Percentiles rank a stretch among this genome's conserved stretches.
Conservation (phyloP, 352 stramenopile genomes). For the Phytophthora cactorum region DNA sequence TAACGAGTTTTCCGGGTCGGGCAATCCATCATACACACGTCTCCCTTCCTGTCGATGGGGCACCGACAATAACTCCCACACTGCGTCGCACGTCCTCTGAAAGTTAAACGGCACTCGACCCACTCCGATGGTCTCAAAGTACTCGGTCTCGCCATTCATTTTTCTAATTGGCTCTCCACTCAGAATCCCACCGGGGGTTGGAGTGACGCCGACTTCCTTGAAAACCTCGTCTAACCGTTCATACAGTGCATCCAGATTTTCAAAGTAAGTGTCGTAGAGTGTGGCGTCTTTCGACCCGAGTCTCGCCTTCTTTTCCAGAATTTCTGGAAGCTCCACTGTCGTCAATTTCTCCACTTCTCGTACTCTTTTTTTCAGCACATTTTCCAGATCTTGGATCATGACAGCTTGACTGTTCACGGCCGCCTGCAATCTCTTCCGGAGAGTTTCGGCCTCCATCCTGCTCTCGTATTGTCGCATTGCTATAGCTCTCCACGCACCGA, state of each 20-base stretch:
- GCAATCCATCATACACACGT: conserved; percentile 15
- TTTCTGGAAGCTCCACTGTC: conserved; percentile 3
- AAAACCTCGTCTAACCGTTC: conserved; percentile 21
- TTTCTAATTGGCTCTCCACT: conserved; percentile 21
- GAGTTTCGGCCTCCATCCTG: conserved; percentile 25
- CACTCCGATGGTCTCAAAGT: conserved; percentile 30
- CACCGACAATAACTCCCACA: conserved; percentile 29
- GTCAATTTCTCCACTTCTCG: conserved; percentile 18
- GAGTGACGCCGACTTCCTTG: conserved; percentile 5
- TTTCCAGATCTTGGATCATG: conserved; percentile 34
- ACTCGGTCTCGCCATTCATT: conserved; percentile 19
- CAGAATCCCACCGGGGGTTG: conserved; percentile 19
- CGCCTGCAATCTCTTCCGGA: conserved; percentile 12
- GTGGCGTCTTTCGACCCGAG: conserved; percentile 19
- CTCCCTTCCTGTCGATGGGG: conserved; percentile 22
- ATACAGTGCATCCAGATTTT: conserved; percentile 31
- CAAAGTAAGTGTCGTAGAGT: conserved; percentile 36
- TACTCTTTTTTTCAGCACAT: conserved; percentile 19
- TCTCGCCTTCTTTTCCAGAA: conserved; percentile 25
- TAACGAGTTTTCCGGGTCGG: conserved; percentile 39
- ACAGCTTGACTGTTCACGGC: conserved; percentile 26
- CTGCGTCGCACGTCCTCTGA: conserved; percentile 22
- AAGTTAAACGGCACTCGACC: conserved; percentile 22
- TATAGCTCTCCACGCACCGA: conserved; percentile 27
- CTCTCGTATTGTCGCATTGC: conserved; percentile 32